Conservation (phyloP, 192 early-diverging fungal genomes). For the Backusella parvicylindrica region DNA sequence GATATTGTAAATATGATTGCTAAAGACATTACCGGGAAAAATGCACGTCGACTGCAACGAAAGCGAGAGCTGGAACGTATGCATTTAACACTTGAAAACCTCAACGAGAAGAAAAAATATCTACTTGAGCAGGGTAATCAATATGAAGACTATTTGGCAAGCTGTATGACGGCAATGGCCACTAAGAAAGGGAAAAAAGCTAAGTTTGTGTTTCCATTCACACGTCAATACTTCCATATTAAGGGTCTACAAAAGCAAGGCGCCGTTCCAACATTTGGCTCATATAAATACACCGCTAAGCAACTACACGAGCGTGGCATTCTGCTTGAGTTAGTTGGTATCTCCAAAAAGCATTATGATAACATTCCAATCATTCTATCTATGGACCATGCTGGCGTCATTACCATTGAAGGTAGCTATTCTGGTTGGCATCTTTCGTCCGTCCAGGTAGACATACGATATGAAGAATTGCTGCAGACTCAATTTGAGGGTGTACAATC, state of each 20-base stretch:
- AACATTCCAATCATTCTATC: conserved; percentile 89
- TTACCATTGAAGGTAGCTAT: conserved; percentile 84
- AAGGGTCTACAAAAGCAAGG: conserved; percentile 82
- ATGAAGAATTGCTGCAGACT: conserved; percentile 93
- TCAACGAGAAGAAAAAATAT: conserved; percentile 82
- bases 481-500: conserved; percentile 92
- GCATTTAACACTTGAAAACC: conserved; percentile 71
- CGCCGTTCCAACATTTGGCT: conserved; percentile 91
- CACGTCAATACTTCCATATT: conserved; percentile 94
- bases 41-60: conserved; percentile 75
- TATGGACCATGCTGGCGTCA: conserved; percentile 88
- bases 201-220: conserved; percentile 83
- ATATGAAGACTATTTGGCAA: conserved; percentile 89
- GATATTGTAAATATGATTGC: conserved; percentile 93
- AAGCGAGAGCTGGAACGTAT: conserved; percentile 70
- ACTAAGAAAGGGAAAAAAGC: conserved; percentile 63
- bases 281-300: conserved; percentile 97
- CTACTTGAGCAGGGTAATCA: conserved; percentile 82
- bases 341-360: conserved; percentile 81
- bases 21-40: conserved; percentile 89
- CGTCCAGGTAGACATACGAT: conserved; percentile 73
- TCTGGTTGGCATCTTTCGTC: conserved; percentile 67
- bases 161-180: conserved; percentile 85
- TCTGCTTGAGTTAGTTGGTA: conserved; percentile 79
- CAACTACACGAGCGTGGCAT: conserved; percentile 92